A percentile compares a stretch with the other conserved stretches of the same genome.
Conservation (phyloP, 305 asterid species). For the Rubia tinctorum region DNA sequence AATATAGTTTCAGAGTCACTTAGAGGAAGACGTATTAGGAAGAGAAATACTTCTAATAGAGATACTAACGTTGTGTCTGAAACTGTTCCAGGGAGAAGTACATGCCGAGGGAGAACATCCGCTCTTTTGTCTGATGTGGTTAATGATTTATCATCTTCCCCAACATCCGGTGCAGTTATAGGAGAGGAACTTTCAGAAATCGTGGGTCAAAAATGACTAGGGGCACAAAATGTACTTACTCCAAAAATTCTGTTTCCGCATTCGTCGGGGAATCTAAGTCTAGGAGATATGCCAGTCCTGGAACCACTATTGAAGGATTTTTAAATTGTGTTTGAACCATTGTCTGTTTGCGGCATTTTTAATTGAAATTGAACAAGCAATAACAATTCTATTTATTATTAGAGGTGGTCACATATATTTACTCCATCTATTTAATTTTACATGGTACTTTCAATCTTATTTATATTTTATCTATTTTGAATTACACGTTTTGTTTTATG, state of each 20-base stretch:
- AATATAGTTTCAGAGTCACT: constrained; percentile 1
- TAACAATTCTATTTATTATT: too few relatives aligned
- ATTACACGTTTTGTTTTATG: too few relatives aligned
- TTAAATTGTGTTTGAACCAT: too few relatives aligned
- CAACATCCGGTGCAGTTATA: constrained; percentile 52
- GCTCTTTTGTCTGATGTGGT: constrained; percentile 31
- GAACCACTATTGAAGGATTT: constrained; percentile 15
- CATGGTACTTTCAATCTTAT: too few relatives aligned
- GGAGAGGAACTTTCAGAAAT: constrained; percentile 39
- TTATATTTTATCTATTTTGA: too few relatives aligned
- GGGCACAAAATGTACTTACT: constrained; percentile 34
- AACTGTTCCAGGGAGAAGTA: constrained; percentile 54
- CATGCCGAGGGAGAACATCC: constrained; percentile 61
- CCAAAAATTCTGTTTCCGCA: constrained; percentile 68
- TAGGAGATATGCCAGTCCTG: constrained; percentile 54
- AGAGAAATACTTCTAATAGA: constrained; percentile 33
- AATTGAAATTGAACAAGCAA: too few relatives aligned
- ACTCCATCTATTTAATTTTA: too few relatives aligned
- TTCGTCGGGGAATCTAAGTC: constrained; percentile 51
- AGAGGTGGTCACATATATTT: too few relatives aligned
- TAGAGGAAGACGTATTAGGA: constrained; percentile 32
- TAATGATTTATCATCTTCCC: constrained; percentile 43
- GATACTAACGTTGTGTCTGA: constrained; percentile 21
- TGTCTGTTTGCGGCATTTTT: too few relatives aligned
- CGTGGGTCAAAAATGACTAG: constrained; percentile 28